Evolutionary conservation across 805 yeast species (phyloP), one percentile per base, ranked within the genome.

Genomic region (Wickerhamomyces chambardii): DNA sequence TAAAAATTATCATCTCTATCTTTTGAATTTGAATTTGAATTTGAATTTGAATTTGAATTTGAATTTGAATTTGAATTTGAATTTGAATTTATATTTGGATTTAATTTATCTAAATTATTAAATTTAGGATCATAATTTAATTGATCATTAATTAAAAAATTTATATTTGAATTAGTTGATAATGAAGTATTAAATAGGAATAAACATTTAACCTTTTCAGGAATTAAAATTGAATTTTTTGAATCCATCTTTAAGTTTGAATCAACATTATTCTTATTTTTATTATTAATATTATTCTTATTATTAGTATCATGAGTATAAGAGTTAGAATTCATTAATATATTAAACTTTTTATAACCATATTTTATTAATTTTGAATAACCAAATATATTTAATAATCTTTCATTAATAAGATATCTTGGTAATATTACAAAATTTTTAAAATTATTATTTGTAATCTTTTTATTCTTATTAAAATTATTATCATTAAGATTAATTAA

Each of bases 71-170:
- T 37, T 5, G 55, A 44, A 34, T 55, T 45, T 30, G 31, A 27
- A 22, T 36, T 35, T 14, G 45, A 29, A 29, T 36, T 36, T 15
- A 36, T 27, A 30, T 37, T 39, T 26, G 50, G 46, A 12, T 31
- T 29, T 14, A 46, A 32, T 0, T 44, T 33, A 21, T 46, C 47
- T 4, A 53, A 45, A 5, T 62, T 50, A 37, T 66, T 64, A 50
- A 66, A 65, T 12, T 68, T 29, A 41, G 68, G 65, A 29, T 64
- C 43, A 2, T 56, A 60, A 17, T 50, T 51, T 7, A 63, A 48
- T 17, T 46, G 52, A 22, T 51, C 42, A 0, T 73, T 73, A 3
- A 67, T 37, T 16, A 45, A 44, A 10, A 57, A 38, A 4, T 40
- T 41, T 33, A 35, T 39, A 17, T 36, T 43, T 32, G 36, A 35